Percentiles rank a stretch among this genome's conserved stretches.
Evolutionary conservation across 106 monocot genomes (phyloP).

Genomic region (Dioscorea alata): DNA sequence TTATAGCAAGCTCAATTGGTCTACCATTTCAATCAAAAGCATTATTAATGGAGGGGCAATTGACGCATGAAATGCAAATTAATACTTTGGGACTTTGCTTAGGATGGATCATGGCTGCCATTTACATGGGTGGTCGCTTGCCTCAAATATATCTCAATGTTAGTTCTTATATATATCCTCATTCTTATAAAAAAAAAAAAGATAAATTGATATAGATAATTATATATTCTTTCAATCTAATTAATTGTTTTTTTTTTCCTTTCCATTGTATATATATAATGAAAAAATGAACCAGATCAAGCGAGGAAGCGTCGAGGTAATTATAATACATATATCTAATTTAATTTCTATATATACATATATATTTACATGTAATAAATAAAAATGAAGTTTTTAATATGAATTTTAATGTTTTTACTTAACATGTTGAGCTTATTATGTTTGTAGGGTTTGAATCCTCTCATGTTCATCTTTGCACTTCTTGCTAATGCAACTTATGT

Average conservation of each 20-base stretch:
- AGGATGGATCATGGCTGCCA: constrained; percentile 81
- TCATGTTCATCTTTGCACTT: constrained; percentile 71
- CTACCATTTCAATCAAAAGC: constrained; percentile 36
- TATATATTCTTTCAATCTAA: neutral
- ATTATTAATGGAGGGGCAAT: constrained; percentile 11
- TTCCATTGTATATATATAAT: neutral
- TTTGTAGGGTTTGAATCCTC: constrained; percentile 61
- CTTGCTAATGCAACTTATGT: constrained; percentile 68
- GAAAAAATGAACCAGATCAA: constrained; percentile 35
- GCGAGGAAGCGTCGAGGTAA: constrained; percentile 62
- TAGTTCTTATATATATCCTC: neutral
- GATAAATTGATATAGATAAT: neutral
- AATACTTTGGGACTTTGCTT: constrained; percentile 35
- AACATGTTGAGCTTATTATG: neutral
- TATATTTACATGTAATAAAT: neutral
- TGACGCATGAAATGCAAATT: neutral
- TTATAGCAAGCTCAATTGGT: constrained; percentile 15
- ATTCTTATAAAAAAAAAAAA: neutral
- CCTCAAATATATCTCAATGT: constrained; percentile 76
- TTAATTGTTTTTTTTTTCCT: neutral
- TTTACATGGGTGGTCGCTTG: constrained; percentile 75
- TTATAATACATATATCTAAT: neutral
- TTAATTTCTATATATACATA: neutral
- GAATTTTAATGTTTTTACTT: too few relatives aligned
- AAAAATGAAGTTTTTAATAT: neutral